phyloP scores from a whole-genome alignment of 805 yeast species.

The Starmera dryadoides region DNA sequence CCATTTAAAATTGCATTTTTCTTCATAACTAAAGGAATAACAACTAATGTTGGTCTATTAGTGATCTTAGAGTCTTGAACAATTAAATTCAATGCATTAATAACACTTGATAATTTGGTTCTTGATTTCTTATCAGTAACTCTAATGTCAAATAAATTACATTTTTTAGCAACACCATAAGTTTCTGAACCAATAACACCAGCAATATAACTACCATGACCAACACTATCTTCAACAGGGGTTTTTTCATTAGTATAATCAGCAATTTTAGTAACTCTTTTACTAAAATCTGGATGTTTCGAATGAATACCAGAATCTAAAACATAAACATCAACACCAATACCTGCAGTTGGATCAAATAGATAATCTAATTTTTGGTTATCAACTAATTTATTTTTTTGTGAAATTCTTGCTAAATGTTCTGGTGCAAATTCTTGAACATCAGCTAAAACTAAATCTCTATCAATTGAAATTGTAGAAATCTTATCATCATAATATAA shows the following conservation, averaged over 20 bases:
- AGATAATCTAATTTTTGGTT: slow-evolving; percentile 28
- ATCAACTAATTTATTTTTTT: slow-evolving; percentile 18
- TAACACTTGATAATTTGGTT: slow-evolving; percentile 25
- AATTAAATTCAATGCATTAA: slow-evolving; percentile 25
- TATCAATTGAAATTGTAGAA: slow-evolving; percentile 28
- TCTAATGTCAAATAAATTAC: slow-evolving; percentile 34
- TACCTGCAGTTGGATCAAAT: slow-evolving; percentile 35
- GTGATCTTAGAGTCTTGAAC: slow-evolving; percentile 21
- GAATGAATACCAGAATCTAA: slow-evolving; percentile 32
- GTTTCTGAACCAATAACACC: slow-evolving; percentile 44
- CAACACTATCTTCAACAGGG: slow-evolving; percentile 26
- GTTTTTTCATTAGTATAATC: slow-evolving; percentile 36
- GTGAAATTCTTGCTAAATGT: slow-evolving; percentile 36
- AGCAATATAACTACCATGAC: slow-evolving; percentile 55
- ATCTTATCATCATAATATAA: slow-evolving; percentile 28
- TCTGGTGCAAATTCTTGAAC: slow-evolving; percentile 35
- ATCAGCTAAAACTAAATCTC: slow-evolving; percentile 26
- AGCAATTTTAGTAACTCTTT: slow-evolving; percentile 32
- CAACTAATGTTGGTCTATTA: slow-evolving; percentile 29
- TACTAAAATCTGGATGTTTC: slow-evolving; percentile 35
- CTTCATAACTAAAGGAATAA: slow-evolving; percentile 30
- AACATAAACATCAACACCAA: slow-evolving; percentile 29
- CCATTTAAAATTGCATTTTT: slow-evolving; percentile 34
- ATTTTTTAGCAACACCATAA: slow-evolving; percentile 45
- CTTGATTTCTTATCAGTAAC: slow-evolving; percentile 32